A percentile compares a stretch with the other conserved stretches of the same genome.
These are phyloP conservation scores for Cladobotryum protrusum DNA, from an alignment of 2,329 filamentous ascomycete genomes.

Conservation along the genomic window DNA sequence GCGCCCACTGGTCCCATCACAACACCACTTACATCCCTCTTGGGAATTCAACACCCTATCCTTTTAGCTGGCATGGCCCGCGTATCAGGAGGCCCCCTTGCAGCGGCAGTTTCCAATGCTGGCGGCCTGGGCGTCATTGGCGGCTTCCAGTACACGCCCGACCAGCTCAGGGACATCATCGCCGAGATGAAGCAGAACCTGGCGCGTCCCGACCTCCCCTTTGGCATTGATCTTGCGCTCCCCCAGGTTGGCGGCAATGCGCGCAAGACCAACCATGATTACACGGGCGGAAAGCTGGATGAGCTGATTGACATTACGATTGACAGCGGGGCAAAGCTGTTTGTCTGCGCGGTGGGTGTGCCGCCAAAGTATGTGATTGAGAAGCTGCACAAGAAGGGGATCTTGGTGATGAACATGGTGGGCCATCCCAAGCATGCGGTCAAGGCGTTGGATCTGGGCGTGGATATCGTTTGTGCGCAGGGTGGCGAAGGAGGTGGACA, in stretches of 20 bases:
- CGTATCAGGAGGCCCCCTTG: constrained; percentile 69
- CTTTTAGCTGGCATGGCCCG: constrained; percentile 92
- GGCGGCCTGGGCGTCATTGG: constrained; percentile 76
- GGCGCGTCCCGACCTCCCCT: constrained; percentile 61
- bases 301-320: constrained; percentile 84
- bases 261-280: constrained; percentile 90
- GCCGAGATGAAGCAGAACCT: constrained; percentile 78
- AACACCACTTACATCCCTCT: constrained; percentile 71
- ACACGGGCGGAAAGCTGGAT: constrained; percentile 82
- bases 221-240: constrained; percentile 86
- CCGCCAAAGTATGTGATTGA: constrained; percentile 70
- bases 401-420: constrained; percentile 96
- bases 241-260: constrained; percentile 81
- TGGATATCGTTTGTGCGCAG: constrained; percentile 88
- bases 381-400: constrained; percentile 68
- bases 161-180: constrained; percentile 72
- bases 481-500: constrained; percentile 92
- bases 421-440: constrained; percentile 85
- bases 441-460: constrained; percentile 79
- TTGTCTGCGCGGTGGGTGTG: constrained; percentile 83
- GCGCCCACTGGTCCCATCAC: constrained; percentile 50
- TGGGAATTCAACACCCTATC: constrained; percentile 82
- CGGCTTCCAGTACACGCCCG: constrained; percentile 64
- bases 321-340: constrained; percentile 73
- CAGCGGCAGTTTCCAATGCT: constrained; percentile 82